phyloP scores from a whole-genome alignment of 306 rosid species.

The Glycyrrhiza uralensis region DNA sequence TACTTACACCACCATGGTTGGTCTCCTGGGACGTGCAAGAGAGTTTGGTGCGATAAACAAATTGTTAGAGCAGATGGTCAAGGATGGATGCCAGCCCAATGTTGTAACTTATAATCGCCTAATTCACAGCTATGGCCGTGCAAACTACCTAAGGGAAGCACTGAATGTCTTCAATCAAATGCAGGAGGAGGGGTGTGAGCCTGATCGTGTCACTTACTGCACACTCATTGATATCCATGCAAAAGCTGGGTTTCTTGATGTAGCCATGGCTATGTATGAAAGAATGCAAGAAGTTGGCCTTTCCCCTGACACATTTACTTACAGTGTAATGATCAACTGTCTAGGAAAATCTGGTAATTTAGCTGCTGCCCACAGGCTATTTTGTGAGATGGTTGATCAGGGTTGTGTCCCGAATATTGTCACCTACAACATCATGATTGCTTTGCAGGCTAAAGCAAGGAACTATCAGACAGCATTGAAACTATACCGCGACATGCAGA shows the following conservation, averaged over 20 bases:
- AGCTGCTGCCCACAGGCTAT: constrained; percentile 71
- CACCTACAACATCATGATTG: constrained; percentile 91
- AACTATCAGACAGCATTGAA: constrained; percentile 74
- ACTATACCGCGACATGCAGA: constrained; percentile 78
- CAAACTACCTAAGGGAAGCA: constrained; percentile 86
- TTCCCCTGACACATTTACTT: constrained; percentile 90
- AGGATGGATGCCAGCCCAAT: constrained; percentile 85
- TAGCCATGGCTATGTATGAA: constrained; percentile 78
- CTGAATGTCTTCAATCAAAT: constrained; percentile 70
- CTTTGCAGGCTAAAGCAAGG: constrained; percentile 95
- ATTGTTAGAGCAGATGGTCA: constrained; percentile 76
- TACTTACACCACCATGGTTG: constrained; percentile 95
- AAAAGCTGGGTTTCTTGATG: constrained; percentile 83
- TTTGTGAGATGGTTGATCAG: constrained; percentile 74
- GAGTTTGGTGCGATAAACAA: constrained; percentile 71
- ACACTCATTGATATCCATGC: constrained; percentile 97
- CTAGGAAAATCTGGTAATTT: constrained; percentile 94
- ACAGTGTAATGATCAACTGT: constrained; percentile 94
- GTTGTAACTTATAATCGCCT: constrained; percentile 90
- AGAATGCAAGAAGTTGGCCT: constrained; percentile 88
- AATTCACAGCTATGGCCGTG: constrained; percentile 91
- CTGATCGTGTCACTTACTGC: constrained; percentile 95
- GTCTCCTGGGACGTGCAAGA: constrained; percentile 87
- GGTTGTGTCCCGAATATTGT: constrained; percentile 94
- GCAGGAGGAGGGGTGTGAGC: constrained; percentile 73